phyloP scores from a whole-genome alignment of 2,329 filamentous ascomycete genomes.

The Fusarium hainanense region DNA sequence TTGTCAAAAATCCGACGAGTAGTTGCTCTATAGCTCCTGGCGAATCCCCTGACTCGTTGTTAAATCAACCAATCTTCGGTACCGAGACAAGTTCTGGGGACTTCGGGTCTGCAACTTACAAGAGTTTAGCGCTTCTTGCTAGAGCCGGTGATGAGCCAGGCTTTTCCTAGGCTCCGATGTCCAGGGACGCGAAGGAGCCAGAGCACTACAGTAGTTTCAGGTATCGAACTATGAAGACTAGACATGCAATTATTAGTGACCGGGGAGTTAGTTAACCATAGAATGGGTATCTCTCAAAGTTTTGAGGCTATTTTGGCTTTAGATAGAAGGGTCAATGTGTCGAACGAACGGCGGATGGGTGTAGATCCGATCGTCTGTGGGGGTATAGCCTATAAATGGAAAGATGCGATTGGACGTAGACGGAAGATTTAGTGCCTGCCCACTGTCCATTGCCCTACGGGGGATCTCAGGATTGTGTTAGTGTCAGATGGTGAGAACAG shows the following conservation, averaged over 20 bases:
- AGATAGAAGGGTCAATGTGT: background rate
- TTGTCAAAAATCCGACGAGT: background rate
- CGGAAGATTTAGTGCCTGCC: background rate
- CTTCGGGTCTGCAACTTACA: slow-evolving; percentile 27
- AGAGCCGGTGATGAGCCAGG: slow-evolving; percentile 15
- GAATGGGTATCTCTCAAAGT: slow-evolving; percentile 15
- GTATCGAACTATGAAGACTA: slow-evolving; percentile 15
- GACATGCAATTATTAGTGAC: background rate
- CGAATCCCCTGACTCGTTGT: slow-evolving; percentile 29
- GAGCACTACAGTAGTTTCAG: slow-evolving; percentile 28
- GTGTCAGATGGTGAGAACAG: background rate
- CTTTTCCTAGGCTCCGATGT: slow-evolving; percentile 13
- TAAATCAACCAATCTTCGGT: slow-evolving; percentile 11
- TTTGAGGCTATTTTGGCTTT: slow-evolving; percentile 23
- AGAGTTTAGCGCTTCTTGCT: slow-evolving; percentile 29
- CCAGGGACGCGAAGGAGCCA: slow-evolving; percentile 12
- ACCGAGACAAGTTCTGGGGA: slow-evolving; percentile 15
- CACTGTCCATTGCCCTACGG: slow-evolving; percentile 15
- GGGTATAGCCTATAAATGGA: background rate
- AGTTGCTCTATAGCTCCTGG: background rate
- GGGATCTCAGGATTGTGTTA: background rate
- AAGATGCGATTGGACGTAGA: slow-evolving; percentile 25
- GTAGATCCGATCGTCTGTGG: slow-evolving; percentile 17
- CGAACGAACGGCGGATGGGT: background rate
- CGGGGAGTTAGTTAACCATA: background rate